Evolutionary conservation across 2,329 filamentous ascomycete species (phyloP).

Genomic region (Fusarium cyanostomum): DNA sequence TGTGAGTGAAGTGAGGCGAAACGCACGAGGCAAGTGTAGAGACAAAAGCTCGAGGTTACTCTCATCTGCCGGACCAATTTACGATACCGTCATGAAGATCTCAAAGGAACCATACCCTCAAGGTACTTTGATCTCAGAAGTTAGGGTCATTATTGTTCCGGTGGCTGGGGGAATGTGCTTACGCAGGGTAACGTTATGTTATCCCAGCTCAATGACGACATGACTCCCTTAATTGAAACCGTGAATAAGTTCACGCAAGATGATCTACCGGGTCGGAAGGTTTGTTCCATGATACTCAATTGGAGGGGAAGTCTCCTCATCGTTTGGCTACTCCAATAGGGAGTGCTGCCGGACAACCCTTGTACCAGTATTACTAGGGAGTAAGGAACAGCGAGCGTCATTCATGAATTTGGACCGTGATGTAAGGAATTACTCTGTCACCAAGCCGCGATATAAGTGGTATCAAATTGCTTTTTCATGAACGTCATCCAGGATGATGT

Average conservation of each 20-base stretch:
- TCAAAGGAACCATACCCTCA: background rate
- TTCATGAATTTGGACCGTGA: background rate
- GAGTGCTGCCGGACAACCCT: background rate
- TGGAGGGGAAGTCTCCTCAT: background rate
- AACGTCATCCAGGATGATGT: constrained; percentile 11
- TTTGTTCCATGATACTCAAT: background rate
- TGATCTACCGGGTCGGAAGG: background rate
- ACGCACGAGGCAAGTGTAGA: too few species aligned
- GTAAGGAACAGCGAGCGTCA: background rate
- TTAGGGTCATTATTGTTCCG: background rate
- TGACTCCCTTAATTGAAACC: background rate
- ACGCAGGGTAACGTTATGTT: background rate
- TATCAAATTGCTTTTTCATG: background rate
- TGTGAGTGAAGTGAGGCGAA: too few species aligned
- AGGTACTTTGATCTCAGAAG: background rate
- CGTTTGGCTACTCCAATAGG: background rate
- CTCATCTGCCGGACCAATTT: too few species aligned
- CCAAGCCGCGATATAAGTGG: background rate
- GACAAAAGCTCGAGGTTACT: too few species aligned
- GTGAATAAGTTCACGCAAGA: background rate
- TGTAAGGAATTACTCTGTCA: background rate
- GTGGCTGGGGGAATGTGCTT: background rate
- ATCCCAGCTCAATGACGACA: constrained; percentile 8
- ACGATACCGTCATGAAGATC: too few species aligned
- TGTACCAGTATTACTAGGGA: background rate